phyloP scores from a whole-genome alignment of 2,329 filamentous ascomycete species.

The Cladosporium sp. region DNA sequence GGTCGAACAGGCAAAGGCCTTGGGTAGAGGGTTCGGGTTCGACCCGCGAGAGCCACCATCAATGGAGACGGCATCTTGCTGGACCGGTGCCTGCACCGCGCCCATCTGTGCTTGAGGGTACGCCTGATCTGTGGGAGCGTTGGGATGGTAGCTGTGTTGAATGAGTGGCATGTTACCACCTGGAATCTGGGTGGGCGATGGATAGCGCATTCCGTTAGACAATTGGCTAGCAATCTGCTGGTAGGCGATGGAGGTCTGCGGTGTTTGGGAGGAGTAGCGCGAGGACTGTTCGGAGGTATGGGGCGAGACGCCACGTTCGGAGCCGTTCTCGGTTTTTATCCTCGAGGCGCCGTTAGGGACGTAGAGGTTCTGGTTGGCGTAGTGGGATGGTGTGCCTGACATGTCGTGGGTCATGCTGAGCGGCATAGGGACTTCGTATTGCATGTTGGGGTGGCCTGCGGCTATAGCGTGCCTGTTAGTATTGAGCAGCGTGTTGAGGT shows the following conservation, averaged over 20 bases:
- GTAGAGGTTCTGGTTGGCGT: slow-evolving; percentile 46
- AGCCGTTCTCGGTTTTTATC: slow-evolving; percentile 60
- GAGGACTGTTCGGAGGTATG: slow-evolving; percentile 58
- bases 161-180: slow-evolving; percentile 50
- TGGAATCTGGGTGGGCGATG: slow-evolving; percentile 50
- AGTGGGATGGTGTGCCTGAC: slow-evolving; percentile 33
- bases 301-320: slow-evolving; percentile 58
- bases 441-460: slow-evolving; percentile 38
- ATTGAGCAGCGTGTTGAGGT: slow-evolving; percentile 39
- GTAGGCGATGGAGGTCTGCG: slow-evolving; percentile 50
- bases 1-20: slow-evolving; percentile 85
- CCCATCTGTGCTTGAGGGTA: slow-evolving; percentile 43
- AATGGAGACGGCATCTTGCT: slow-evolving; percentile 40
- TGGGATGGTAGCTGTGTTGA: slow-evolving; percentile 55
- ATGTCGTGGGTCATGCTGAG: slow-evolving; percentile 35
- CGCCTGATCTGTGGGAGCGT: slow-evolving; percentile 46
- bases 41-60: slow-evolving; percentile 35
- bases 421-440: slow-evolving; percentile 40
- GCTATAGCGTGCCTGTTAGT: slow-evolving; percentile 39
- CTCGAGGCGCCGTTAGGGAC: slow-evolving; percentile 50
- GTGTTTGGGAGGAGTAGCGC: slow-evolving; percentile 57
- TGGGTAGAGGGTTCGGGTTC: slow-evolving; percentile 56
- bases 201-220: slow-evolving; percentile 55
- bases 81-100: slow-evolving; percentile 34
- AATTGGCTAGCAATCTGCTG: slow-evolving; percentile 51